A percentile compares a stretch with the other conserved stretches of the same genome.
These are phyloP conservation scores for Lyophyllum atratum DNA, from an alignment of 768 basidiomycete genomes.

Conservation along the genomic window DNA sequence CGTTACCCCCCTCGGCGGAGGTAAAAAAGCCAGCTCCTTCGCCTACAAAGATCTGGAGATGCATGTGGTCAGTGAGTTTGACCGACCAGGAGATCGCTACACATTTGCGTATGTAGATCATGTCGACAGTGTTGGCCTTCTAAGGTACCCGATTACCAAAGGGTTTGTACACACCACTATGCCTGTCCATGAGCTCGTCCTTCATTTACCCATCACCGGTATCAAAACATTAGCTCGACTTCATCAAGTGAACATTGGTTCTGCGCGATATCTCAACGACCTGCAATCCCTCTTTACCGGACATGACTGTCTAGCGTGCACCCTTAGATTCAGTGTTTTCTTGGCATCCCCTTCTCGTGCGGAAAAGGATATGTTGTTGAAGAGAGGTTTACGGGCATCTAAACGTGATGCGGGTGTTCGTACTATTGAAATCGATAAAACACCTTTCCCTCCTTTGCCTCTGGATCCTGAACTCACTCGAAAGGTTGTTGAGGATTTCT, in stretches of 20 bases:
- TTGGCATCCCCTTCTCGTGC: not conserved
- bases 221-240: not conserved
- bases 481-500: constrained; percentile 3
- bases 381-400: not conserved
- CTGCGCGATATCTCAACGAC: not conserved
- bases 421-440: not conserved
- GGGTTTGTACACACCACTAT: not conserved
- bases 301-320: not conserved
- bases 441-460: not conserved
- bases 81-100: not conserved
- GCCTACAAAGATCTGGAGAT: not conserved
- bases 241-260: not conserved
- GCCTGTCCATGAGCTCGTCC: not conserved
- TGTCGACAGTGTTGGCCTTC: not conserved
- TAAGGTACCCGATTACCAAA: not conserved
- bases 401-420: too few species aligned
- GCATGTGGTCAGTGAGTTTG: not conserved
- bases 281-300: not conserved
- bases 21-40: not conserved
- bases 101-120: not conserved
- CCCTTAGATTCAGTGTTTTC: not conserved
- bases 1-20: too few species aligned
- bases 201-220: not conserved
- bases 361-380: not conserved
- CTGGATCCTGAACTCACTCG: not conserved